Evolutionary conservation across 2,329 filamentous ascomycete species (phyloP).

Genomic region (Fusarium acutatum): DNA sequence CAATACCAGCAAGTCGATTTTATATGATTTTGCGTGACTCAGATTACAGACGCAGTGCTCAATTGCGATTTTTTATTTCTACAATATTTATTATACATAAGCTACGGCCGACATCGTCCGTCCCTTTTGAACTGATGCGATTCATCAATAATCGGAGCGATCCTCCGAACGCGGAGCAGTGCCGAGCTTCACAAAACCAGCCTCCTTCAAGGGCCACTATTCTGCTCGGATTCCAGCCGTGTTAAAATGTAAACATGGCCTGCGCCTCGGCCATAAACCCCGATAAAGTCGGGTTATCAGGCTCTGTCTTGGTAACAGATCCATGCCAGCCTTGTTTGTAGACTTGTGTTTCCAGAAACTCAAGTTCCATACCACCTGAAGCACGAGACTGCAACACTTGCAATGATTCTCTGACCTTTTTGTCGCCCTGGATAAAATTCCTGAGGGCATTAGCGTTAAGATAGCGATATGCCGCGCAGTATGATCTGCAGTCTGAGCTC

Average conservation of each 20-base stretch:
- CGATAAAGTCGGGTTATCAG: neutral
- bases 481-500: neutral
- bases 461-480: neutral
- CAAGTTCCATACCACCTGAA: neutral
- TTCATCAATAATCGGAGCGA: neutral
- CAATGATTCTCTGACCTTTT: neutral
- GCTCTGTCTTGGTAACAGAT: neutral
- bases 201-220: neutral
- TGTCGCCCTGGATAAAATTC: neutral
- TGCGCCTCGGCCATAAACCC: neutral
- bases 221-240: fast-evolving
- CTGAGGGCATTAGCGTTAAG: neutral
- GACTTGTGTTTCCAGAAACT: constrained; percentile 6
- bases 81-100: neutral
- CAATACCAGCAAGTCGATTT: fast-evolving
- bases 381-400: neutral
- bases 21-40: fast-evolving
- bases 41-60: neutral
- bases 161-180: neutral
- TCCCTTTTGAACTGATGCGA: fast-evolving
- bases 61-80: fast-evolving
- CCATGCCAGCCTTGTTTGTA: constrained; percentile 20
- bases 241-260: neutral
- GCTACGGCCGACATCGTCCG: fast-evolving
- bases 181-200: neutral